Evolutionary conservation across 352 stramenopile genomes (phyloP), one percentile per base, ranked within the genome.

Genomic region (Blastocystis sp.): DNA sequence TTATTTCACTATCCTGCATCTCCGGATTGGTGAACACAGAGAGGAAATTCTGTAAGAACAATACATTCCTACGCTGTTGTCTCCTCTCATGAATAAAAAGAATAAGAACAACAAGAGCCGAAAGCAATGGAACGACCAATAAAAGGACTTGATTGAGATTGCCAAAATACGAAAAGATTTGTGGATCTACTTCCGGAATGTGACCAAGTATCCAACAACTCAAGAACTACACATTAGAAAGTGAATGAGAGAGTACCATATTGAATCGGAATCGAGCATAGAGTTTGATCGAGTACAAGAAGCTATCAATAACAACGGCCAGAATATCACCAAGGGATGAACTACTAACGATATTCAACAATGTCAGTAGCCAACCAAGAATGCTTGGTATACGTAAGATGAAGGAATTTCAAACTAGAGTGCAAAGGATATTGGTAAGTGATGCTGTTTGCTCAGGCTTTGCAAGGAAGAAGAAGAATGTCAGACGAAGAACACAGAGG

Each of bases 11-110:
- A 27, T 80, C 69, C 43, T 63, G 69, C 69, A 80, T 80, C 49
- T 80, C 69, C 5, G 39, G 69, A 49, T 80, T 80, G 1, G 69
- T 80, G 43, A 80, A 80, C 69, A 80, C 35, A 7, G 69, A 80
- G 14, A 80, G 69, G 69, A 80, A 80, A 37, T 80, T 61, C 69
- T 58, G 35, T 11, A 80, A 35, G 69, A 80, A 80, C 12, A 80
- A 52, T 7, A 80, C 69, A 43, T 42, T 37, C 46, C 42, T 63
- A 19, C 69, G 42, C 43, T 61, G 43, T n/a, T 63, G 58, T 42
- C 21, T 32, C 24, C 43, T 43, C 69, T 80, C 43, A 21, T 39
- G 9, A 5, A 80, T 27, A 59, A 46, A 80, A 32, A 80, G 39
- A 27, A 59, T 7, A 43, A 43, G 27, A 14, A 80, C 69, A 37